Base-by-base conservation (phyloP, 2,329 filamentous ascomycete species). In the Ophiocordyceps camponoti-saundersi region DNA sequence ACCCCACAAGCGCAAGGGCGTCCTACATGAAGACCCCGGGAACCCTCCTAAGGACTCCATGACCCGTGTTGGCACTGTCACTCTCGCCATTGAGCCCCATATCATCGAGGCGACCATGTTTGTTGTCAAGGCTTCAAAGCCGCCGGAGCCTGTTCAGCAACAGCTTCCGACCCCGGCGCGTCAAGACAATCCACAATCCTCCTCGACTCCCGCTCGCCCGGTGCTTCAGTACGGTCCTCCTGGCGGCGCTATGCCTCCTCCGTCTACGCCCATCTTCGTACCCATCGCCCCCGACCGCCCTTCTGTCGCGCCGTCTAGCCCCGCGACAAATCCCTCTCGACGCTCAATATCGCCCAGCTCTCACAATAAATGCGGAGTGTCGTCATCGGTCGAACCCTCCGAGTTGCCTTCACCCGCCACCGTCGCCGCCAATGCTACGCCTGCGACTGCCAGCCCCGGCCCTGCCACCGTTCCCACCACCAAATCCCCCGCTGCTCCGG, bases 41-140 rank as follows among this genome's bases (percentile, higher is more conserved):
- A 84, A 85, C 55, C 80, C 80, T 2, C 65, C 79, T 51, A 79
- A 83, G 61, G 75, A 86, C 43, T 79, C 73, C 51, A 85, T 87
- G 79, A 69, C 73, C 52, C 84, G 80, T 60, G 73, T 86, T 21
- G 85, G 86, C 53, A 75, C 75, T 53, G 79, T 85, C 51, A 79
- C 79, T 32, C 78, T 93, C 51, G 82, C 78, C 21, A 78, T 89
- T 49, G 85, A 89, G 60, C 86, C 86, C 42, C 84, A 92, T 58
- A 75, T 84, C 42, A 77, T 92, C 54, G 82, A 88, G 53, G 84
- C 83, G 16, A 81, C 75, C 44, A 76, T 88, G 68, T 88, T 73
- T 57, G 73, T 75, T 20, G 78, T 87, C 49, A 83, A 84, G 56
- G 80, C 83, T 46, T 69, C 73, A 8, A 77, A 75, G 52, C 69